These are phyloP conservation scores for Panicum hallii DNA, from an alignment of 202 grass and related monocot genomes.

Conservation along the genomic window DNA sequence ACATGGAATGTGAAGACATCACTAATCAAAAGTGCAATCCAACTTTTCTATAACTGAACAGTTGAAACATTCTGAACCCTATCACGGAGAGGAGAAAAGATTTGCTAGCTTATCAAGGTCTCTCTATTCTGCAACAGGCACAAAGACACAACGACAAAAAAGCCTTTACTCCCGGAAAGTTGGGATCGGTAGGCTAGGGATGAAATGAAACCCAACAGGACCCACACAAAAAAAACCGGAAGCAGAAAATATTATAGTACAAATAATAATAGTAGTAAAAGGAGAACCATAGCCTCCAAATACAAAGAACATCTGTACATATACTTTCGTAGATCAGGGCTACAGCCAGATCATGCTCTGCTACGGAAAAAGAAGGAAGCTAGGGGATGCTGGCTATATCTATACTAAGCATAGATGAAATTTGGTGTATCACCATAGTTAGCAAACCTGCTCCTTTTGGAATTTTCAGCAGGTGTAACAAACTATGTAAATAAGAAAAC, in stretches of 20 bases:
- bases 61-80: slow-evolving; percentile 8
- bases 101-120: not conserved
- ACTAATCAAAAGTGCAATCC: not conserved
- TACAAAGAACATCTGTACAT: not conserved
- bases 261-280: not conserved
- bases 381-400: not conserved
- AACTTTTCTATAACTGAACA: not conserved
- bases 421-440: not conserved
- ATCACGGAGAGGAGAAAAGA: slow-evolving; percentile 9
- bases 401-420: slow-evolving; percentile 5
- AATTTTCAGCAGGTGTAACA: slow-evolving; percentile 30
- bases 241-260: not conserved
- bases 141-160: too few species aligned
- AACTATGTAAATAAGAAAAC: slow-evolving; percentile 3
- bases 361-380: not conserved
- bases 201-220: slow-evolving; percentile 19
- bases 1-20: not conserved
- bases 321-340: slow-evolving; percentile 12
- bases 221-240: not conserved
- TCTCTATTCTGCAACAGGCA: not conserved
- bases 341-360: slow-evolving; percentile 6
- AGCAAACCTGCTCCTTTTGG: slow-evolving; percentile 17
- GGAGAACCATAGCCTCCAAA: slow-evolving; percentile 11
- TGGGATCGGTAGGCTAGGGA: not conserved
- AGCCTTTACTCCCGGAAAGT: not conserved